Evolutionary conservation across 805 yeast species (phyloP).

Genomic region (Metschnikowia corniflorae): DNA sequence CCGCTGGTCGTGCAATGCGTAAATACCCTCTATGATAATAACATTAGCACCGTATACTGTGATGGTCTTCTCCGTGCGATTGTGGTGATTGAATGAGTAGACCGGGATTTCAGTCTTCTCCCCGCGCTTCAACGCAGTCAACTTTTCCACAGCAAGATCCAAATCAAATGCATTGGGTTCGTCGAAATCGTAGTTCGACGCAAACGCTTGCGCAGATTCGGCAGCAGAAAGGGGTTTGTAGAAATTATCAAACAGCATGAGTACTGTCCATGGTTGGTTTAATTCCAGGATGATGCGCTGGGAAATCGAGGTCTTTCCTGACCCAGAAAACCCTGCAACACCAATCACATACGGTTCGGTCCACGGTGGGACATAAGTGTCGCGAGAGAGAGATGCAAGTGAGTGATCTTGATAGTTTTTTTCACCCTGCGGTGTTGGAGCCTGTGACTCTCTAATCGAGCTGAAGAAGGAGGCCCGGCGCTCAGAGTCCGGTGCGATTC

Average conservation of each 20-base stretch:
- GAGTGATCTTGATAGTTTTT: background rate
- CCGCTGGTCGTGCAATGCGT: constrained; percentile 70
- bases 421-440: constrained; percentile 3
- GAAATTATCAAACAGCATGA: constrained; percentile 86
- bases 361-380: constrained; percentile 71
- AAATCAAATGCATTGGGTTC: constrained; percentile 80
- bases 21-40: constrained; percentile 87
- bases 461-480: constrained; percentile 25
- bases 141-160: constrained; percentile 62
- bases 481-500: constrained; percentile 26
- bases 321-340: constrained; percentile 71
- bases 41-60: constrained; percentile 93
- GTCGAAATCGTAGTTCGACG: constrained; percentile 79
- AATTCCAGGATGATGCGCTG: constrained; percentile 69
- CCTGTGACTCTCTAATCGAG: constrained; percentile 6
- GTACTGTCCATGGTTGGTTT: constrained; percentile 92
- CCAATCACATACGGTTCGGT: constrained; percentile 81
- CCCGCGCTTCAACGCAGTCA: constrained; percentile 69
- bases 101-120: constrained; percentile 40
- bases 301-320: constrained; percentile 93
- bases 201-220: constrained; percentile 60
- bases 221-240: constrained; percentile 70
- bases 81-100: constrained; percentile 69
- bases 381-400: background rate
- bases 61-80: constrained; percentile 56